Evolutionary conservation across 208 protist species (phyloP), one percentile per base, ranked within the genome.

Genomic region (Leishmania mexicana): DNA sequence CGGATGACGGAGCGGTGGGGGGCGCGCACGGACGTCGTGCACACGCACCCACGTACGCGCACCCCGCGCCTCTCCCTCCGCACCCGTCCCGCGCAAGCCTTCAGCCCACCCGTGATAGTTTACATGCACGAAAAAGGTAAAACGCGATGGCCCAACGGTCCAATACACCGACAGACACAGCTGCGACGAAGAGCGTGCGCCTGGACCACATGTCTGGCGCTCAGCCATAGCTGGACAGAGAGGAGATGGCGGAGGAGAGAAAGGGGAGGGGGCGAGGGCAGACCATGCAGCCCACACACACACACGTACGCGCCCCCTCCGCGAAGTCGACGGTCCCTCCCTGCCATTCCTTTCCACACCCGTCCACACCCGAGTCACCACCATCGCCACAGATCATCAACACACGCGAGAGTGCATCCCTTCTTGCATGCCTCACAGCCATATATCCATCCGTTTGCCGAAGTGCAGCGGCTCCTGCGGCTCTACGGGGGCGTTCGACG

Each of bases 401-500:
- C 31, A 67, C n/a, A 67, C 31, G 4, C 31, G n/a, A 71, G 38
- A n/a, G 38, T 19, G 17, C 65, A 47, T 45, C 65, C 19, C 53
- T 17, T 28, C 49, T 24, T 62, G n/a, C 54, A 24, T 42, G 42
- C 24, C 10, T 81, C 67, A 81, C 4, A 81, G 35, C 81, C 81
- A 85, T 49, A 81, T 68, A 1, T 85, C 81, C 72, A 72, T 19
- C 19, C 81, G 81, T 24, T 85, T 85, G 21, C 81, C 77, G n/a
- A 74, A 47, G 40, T 53, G 81, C 24, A 81, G 53, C 24, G 76
- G 81, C 62, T 38, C 49, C 28, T 77, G 60, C 1, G 53, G 4
- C 45, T 65, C 75, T 19, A 71, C 65, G 11, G 67, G 15, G 31
- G 67, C 15, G 72, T 85, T 85, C 6, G 49, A 80, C 38, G 72